Evolutionary conservation across 345 rosid genomes (phyloP), one percentile per base, ranked within the genome.

Genomic region (Arabidopsis arenosa): DNA sequence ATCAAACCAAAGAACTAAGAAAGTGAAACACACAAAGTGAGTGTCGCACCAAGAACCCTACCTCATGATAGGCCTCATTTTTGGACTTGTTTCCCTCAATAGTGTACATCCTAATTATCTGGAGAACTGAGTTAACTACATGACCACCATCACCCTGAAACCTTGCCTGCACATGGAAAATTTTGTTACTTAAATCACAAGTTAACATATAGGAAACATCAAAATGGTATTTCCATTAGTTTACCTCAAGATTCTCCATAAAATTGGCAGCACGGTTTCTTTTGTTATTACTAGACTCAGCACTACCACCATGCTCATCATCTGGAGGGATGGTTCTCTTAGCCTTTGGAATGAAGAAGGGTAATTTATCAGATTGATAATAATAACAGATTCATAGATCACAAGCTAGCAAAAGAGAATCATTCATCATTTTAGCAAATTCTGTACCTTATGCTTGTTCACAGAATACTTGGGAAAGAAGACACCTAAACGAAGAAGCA

Each of bases 231-330:
- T 28, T 28, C 32, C 32, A 28, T 28, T 28, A 28, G 32, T 28
- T 28, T 23, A 23, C 75, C 68, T 60, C 26, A n/a, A 72, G 75
- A 51, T 49, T 72, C 49, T 49, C 18, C 49, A 72, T 6, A 49
- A 60, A 28, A 28, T 3, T 28, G 32, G 32, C 4, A 23, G 26
- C 26, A 23, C 26, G 2, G 2, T 23, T 23, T 23, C 2, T 23
- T 23, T 23, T 23, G 26, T 23, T 23, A 23, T 23, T 23, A 23
- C 26, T 23, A 23, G 26, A 23, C 26, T 23, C 26, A 23, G 26
- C 26, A 23, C 26, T 23, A 23, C 26, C 26, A 23, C 26, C 26
- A 23, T 23, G 26, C 26, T 23, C 26, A 23, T 23, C 26, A 23
- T 23, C 26, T 23, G 35, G 35, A 33, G 35, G 6, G 35, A 33